These are phyloP conservation scores for Phalaenopsis hybrid DNA, from an alignment of 116 monocot genomes.

Conservation along the genomic window DNA sequence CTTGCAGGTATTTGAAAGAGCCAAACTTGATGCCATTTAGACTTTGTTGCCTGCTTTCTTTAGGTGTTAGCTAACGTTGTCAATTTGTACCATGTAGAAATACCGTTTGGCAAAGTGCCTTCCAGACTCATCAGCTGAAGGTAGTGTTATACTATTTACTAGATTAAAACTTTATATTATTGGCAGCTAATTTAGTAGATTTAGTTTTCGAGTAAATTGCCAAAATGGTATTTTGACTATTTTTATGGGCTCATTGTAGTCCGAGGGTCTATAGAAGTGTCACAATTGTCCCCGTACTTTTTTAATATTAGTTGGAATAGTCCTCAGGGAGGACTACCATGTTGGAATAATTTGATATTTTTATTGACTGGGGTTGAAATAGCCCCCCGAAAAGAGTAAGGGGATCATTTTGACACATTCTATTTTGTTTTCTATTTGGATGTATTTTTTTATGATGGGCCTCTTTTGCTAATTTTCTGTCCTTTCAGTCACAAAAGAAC, in stretches of 20 bases:
- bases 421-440: neutral
- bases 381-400: too few species aligned
- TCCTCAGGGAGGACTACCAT: too few species aligned
- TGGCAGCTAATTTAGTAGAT: neutral
- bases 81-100: conserved; percentile 30
- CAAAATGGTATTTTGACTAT: too few species aligned
- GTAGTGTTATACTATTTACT: conserved; percentile 11
- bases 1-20: conserved; percentile 31
- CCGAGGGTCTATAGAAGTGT: too few species aligned
- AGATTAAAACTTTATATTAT: neutral
- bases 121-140: conserved; percentile 47
- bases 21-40: neutral
- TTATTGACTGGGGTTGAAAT: too few species aligned
- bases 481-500: conserved; percentile 32
- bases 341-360: too few species aligned
- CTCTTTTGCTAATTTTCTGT: neutral
- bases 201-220: neutral
- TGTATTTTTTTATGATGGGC: neutral
- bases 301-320: too few species aligned
- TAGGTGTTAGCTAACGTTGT: neutral
- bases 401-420: too few species aligned
- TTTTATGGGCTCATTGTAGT: too few species aligned
- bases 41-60: neutral
- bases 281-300: too few species aligned
- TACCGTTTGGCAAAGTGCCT: conserved; percentile 48